A percentile compares a stretch with the other conserved stretches of the same genome.
Conservation (phyloP, 371 early-diverging fungal genomes). For the Circinella minor region DNA sequence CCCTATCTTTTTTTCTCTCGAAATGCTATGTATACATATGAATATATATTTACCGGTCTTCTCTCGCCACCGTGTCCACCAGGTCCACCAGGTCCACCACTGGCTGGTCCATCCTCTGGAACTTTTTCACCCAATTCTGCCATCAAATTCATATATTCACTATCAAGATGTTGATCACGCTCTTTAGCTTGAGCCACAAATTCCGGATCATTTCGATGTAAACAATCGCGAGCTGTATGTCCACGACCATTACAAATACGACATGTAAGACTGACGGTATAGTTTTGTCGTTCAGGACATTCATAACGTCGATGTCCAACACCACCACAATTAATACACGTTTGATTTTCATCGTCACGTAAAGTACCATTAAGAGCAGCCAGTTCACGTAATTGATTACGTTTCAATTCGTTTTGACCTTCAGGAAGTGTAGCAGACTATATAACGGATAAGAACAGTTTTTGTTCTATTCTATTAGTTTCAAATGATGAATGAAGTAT, state of each 20-base stretch:
- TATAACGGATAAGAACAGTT: not conserved
- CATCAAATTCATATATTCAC: constrained; percentile 90
- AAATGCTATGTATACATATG: not conserved
- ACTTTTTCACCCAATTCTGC: constrained; percentile 83
- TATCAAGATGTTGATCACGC: constrained; percentile 84
- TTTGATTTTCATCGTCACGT: constrained; percentile 94
- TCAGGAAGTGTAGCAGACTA: constrained; percentile 92
- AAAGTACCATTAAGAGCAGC: constrained; percentile 96
- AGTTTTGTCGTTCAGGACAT: constrained; percentile 89
- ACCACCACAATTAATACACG: constrained; percentile 93
- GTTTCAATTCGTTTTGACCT: constrained; percentile 92
- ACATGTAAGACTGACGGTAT: constrained; percentile 86
- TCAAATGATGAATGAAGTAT: too few relatives aligned
- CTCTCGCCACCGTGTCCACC: constrained; percentile 26
- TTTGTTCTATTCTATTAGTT: too few relatives aligned
- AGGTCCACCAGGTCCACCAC: not conserved
- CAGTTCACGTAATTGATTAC: constrained; percentile 91
- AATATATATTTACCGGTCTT: constrained; percentile 30
- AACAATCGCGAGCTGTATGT: constrained; percentile 90
- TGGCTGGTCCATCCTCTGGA: constrained; percentile 25
- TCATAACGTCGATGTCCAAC: constrained; percentile 91
- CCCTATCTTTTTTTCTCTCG: not conserved
- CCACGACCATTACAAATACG: constrained; percentile 91
- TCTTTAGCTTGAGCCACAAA: constrained; percentile 69
- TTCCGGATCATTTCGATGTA: constrained; percentile 80